These are phyloP conservation scores for Yamadazyma pseudoaaseri DNA, from an alignment of 1,139 yeast species.

Conservation along the genomic window DNA sequence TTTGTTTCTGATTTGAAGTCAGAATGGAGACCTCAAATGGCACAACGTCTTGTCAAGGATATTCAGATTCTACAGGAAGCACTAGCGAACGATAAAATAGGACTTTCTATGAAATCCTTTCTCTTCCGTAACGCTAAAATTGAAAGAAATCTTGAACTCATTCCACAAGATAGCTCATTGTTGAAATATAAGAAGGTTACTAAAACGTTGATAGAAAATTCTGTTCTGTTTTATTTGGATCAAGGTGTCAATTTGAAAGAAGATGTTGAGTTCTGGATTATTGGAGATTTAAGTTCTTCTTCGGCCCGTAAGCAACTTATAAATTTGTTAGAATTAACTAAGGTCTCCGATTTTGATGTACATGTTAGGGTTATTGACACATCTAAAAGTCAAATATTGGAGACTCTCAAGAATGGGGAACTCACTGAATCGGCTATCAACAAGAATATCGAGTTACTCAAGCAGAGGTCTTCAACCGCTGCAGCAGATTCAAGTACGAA, in stretches of 20 bases:
- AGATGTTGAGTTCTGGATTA: constrained; percentile 47
- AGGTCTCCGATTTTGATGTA: constrained; percentile 24
- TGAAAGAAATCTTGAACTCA: constrained; percentile 31
- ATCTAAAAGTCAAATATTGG: constrained; percentile 8
- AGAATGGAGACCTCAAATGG: constrained; percentile 42
- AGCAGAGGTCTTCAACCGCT: constrained; percentile 5
- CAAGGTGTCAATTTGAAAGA: constrained; percentile 12
- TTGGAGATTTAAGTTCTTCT: constrained; percentile 51
- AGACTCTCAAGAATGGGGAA: constrained; percentile 10
- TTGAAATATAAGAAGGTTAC: constrained; percentile 34
- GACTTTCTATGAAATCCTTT: constrained; percentile 24
- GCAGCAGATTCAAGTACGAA: neutral
- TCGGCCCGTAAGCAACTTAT: constrained; percentile 41
- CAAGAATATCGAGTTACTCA: constrained; percentile 11
- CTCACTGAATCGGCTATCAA: constrained; percentile 18
- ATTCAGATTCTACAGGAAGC: constrained; percentile 26
- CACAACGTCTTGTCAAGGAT: constrained; percentile 39
- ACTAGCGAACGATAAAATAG: constrained; percentile 20
- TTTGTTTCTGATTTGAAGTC: constrained; percentile 45
- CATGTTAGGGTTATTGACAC: constrained; percentile 33
- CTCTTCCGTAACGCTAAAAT: constrained; percentile 33
- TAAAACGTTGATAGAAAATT: constrained; percentile 24
- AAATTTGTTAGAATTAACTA: constrained; percentile 30
- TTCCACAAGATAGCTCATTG: constrained; percentile 34
- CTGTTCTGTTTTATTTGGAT: constrained; percentile 18